Evolutionary conservation across 805 yeast genomes (phyloP).

Genomic region (Kodamaea kakaduensis): DNA sequence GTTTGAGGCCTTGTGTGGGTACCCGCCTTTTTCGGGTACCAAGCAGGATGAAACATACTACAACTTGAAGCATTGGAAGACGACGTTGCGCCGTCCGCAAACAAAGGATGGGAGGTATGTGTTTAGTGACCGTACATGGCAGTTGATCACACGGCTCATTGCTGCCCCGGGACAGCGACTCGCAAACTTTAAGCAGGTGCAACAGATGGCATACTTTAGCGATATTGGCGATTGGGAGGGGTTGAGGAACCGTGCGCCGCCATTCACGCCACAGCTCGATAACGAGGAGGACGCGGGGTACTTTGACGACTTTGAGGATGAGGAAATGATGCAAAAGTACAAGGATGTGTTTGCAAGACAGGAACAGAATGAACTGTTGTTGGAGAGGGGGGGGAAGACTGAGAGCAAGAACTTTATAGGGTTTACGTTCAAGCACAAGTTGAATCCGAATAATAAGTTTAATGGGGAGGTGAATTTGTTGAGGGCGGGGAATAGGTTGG

Average conservation of each 20-base stretch:
- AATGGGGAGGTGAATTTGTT: slow-evolving; percentile 36
- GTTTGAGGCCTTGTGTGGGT: slow-evolving; percentile 93
- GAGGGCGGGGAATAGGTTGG: slow-evolving; percentile 27
- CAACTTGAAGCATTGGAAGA: slow-evolving; percentile 89
- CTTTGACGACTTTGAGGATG: slow-evolving; percentile 95
- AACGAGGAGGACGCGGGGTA: slow-evolving; percentile 98
- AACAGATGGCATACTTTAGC: slow-evolving; percentile 71
- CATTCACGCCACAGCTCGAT: slow-evolving; percentile 94
- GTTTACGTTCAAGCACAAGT: slow-evolving; percentile 88
- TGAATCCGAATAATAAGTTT: slow-evolving; percentile 50
- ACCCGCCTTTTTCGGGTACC: slow-evolving; percentile 95
- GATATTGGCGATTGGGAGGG: slow-evolving; percentile 72
- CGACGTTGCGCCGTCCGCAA: slow-evolving; percentile 82
- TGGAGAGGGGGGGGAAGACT: slow-evolving; percentile 42
- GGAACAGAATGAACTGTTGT: slow-evolving; percentile 74
- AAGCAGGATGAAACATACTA: slow-evolving; percentile 92
- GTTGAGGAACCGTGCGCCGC: slow-evolving; percentile 73
- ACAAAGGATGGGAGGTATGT: slow-evolving; percentile 88
- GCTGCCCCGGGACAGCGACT: slow-evolving; percentile 75
- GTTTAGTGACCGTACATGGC: slow-evolving; percentile 96
- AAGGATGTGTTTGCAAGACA: slow-evolving; percentile 95
- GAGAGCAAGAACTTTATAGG: slow-evolving; percentile 66
- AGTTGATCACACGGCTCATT: slow-evolving; percentile 70
- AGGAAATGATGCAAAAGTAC: slow-evolving; percentile 95
- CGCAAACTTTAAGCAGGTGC: slow-evolving; percentile 76